Evolutionary conservation across 1,139 yeast genomes (phyloP), one percentile per base, ranked within the genome.

Genomic region (Yamadazyma kanchanaburiensis): DNA sequence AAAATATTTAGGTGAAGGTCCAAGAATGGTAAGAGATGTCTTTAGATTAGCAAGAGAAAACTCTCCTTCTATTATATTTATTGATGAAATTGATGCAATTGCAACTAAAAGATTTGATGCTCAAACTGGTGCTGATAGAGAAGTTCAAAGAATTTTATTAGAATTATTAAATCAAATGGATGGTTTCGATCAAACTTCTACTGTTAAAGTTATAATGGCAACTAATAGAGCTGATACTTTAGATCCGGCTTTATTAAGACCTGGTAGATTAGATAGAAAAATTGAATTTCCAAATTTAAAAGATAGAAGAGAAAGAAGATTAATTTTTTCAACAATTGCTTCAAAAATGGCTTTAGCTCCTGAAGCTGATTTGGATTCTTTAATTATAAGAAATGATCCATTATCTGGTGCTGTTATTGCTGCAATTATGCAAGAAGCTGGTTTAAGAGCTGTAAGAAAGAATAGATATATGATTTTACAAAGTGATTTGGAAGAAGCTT

Each of bases 341-440:
- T 74, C 94, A 11, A 87, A 85, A 53, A 94, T 94, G 99, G 85
- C 96, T 3, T 73, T 94, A 44, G 95, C 98, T 4, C 98, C 98
- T 17, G 99, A 94, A 60, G 95, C 80, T 32, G 99, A 94, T 55
- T 74, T 94, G 50, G 98, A 94, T 61, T 83, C 96, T 15, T 74
- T 94, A 46, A 91, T 94, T 48, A 79, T 88, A 49, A 83, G 98
- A 60, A 94, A 94, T 55, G 98, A 91, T 56, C 96, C 98, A 25
- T 71, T 94, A 39, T 85, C 96, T 24, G 99, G 99, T 50, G 98
- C 99, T 6, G 78, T 89, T 37, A 94, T 94, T 55, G 97, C 98
- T 19, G 98, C 98, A 16, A 91, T 94, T 47, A 91, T 94, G 98
- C 98, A 94, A 73, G 99, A 94, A 64, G 99, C 99, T 17, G 99